Evolutionary conservation across 2,329 filamentous ascomycete genomes (phyloP), one percentile per base, ranked within the genome.

Genomic region (Penicillium oxalicum): DNA sequence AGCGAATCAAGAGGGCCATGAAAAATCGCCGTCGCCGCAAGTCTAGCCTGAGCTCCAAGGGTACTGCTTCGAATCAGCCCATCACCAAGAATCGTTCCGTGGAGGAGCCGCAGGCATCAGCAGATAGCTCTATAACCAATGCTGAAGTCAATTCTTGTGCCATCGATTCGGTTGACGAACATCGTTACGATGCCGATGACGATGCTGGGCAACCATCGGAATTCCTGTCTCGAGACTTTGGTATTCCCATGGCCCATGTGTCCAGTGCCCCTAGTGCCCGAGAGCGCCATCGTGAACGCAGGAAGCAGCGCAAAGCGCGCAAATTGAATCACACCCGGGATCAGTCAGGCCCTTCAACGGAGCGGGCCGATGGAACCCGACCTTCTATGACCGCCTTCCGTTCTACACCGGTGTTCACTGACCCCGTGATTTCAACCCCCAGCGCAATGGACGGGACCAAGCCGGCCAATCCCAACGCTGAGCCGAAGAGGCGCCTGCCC

Each of bases 1-100:
- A 86, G 62, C 82, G 82, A 48, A 81, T 94, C 67, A 88, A 83
- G 68, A 79, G 86, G 57, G 87, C 86, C 25, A 84, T 95, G 59
- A 84, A 83, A 50, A 76, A 79, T 40, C 78, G 84, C 45, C 81
- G 81, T 61, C 83, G 81, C 55, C 83, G 87, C 68, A 94, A 91
- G 75, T 91, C 86, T 0, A 91, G 85, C 57, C 75, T 79, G 32
- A 82, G 82, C 60, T 90, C 84, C 25, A 80, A 80, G 51, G 85
- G 57, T 8, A 64, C 62, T 6, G 38, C 36, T 5, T 45, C 43
- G 9, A 35, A 18, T 18, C 43, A 35, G 9, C 29, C 47, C 1
- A 13, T 57, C 18, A 58, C 54, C 24, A 66, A 61, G 39, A 57
- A 53, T n/a, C 48, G 56, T 2, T 46, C 56, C 36, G 50, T 40